A percentile compares a stretch with the other conserved stretches of the same genome.
Conservation (phyloP, 2,329 filamentous ascomycete genomes). For the Cordyceps cicadae region DNA sequence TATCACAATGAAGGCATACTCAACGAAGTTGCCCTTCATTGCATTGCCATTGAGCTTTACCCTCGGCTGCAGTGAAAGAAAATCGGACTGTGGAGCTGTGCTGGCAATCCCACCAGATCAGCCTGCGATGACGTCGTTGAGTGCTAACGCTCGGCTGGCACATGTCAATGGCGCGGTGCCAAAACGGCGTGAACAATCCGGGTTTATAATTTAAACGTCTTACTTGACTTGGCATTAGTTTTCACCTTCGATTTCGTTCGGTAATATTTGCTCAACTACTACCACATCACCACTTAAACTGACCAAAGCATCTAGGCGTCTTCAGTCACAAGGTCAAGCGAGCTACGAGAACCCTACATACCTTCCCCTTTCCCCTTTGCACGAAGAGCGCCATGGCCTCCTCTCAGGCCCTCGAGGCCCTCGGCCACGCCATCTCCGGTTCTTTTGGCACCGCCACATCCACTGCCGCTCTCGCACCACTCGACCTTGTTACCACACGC, state of each 20-base stretch:
- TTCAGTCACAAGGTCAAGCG: not conserved
- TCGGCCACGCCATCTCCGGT: constrained; percentile 76
- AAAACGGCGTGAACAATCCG: not conserved
- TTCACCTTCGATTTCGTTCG: not conserved
- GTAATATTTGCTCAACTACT: too few species aligned
- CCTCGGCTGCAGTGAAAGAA: not conserved
- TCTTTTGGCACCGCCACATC: constrained; percentile 71
- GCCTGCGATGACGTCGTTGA: constrained; percentile 3
- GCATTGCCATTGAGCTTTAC: not conserved
- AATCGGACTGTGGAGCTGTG: not conserved
- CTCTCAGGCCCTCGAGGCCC: constrained; percentile 51
- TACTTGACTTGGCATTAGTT: not conserved
- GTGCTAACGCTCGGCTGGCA: not conserved
- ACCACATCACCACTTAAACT: not conserved
- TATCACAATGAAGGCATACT: not conserved
- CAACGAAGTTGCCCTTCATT: not conserved
- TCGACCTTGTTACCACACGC: constrained; percentile 73
- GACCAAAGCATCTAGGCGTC: not conserved
- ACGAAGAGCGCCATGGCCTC: constrained; percentile 21
- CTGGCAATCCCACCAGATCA: not conserved
- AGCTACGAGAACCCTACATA: not conserved
- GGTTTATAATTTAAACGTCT: not conserved
- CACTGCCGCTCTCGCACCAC: constrained; percentile 70
- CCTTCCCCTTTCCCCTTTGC: not conserved
- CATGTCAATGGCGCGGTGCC: not conserved